A percentile compares a stretch with the other conserved stretches of the same genome.
These are phyloP conservation scores for Jamesozyma gamospora DNA, from an alignment of 805 yeast species.

Conservation along the genomic window DNA sequence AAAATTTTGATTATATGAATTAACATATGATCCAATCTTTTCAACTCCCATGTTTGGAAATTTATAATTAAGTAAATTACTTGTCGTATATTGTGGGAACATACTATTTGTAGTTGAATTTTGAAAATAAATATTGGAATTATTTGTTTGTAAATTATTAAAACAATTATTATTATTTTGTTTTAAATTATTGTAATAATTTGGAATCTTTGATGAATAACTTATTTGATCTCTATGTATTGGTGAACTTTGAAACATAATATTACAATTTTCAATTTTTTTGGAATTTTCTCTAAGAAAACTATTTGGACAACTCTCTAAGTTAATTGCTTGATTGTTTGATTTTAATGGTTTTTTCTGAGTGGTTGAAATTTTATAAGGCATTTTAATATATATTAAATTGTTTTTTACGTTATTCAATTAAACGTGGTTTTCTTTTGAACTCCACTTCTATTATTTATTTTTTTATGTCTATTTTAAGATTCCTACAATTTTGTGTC, in stretches of 20 bases:
- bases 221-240: slow-evolving; percentile 2
- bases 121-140: slow-evolving; percentile 5
- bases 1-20: too few species aligned
- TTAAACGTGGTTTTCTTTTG: too few species aligned
- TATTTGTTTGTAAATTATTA: slow-evolving; percentile 2
- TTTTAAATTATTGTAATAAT: slow-evolving; percentile 7
- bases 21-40: too few species aligned
- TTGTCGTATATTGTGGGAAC: slow-evolving; percentile 11
- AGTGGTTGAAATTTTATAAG: background rate
- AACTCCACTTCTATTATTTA: too few species aligned
- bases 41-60: background rate
- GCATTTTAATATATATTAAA: background rate
- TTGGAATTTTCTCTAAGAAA: slow-evolving; percentile 1
- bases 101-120: slow-evolving; percentile 5
- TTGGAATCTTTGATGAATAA: slow-evolving; percentile 4
- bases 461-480: too few species aligned
- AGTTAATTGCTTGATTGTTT: slow-evolving; percentile 2
- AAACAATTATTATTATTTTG: background rate
- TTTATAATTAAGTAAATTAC: slow-evolving; percentile 11
- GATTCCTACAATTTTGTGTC: too few species aligned
- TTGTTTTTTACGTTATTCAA: background rate
- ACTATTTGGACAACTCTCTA: slow-evolving; percentile 14
- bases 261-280: background rate
- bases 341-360: background rate
- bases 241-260: slow-evolving; percentile 6